These are phyloP conservation scores for Cryptosporidium ryanae DNA, from an alignment of 169 alveolate genomes.

Conservation along the genomic window DNA sequence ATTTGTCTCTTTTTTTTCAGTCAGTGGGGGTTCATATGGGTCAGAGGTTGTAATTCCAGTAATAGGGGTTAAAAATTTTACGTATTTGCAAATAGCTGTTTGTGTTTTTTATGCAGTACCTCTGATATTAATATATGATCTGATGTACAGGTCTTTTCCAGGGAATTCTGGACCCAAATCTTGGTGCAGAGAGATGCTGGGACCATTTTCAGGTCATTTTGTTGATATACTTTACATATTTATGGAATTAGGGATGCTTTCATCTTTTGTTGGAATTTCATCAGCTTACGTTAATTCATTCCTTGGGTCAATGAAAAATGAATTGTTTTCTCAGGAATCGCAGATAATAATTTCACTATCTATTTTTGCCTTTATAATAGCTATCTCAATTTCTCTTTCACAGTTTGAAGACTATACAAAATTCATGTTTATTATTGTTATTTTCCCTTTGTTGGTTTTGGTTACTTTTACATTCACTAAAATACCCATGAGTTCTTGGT, in stretches of 20 bases:
- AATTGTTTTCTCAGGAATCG: not conserved
- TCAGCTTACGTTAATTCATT: conserved; percentile 51
- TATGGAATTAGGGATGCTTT: conserved; percentile 73
- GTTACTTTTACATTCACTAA: conserved; percentile 10
- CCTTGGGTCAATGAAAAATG: conserved; percentile 22
- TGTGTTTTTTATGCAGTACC: conserved; percentile 65
- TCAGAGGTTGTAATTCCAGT: conserved; percentile 64
- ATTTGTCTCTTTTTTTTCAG: conserved; percentile 57
- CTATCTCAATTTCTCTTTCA: conserved; percentile 1
- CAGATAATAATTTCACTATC: conserved; percentile 28
- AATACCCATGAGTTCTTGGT: conserved; percentile 57
- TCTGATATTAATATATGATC: conserved; percentile 31
- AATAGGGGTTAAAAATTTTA: conserved; percentile 38
- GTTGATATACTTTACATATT: conserved; percentile 43
- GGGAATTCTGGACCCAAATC: conserved; percentile 24
- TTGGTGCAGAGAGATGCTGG: conserved; percentile 42
- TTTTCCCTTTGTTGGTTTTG: conserved; percentile 31
- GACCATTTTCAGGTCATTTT: conserved; percentile 13
- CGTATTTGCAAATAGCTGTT: conserved; percentile 31
- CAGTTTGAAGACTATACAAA: conserved; percentile 52
- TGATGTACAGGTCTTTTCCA: conserved; percentile 43
- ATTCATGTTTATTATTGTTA: conserved; percentile 36
- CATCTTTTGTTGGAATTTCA: conserved; percentile 44
- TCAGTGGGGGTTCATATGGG: conserved; percentile 72
- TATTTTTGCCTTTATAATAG: conserved; percentile 26